Conservation (phyloP, 2,329 filamentous ascomycete genomes). For the Emergomyces orientalis region DNA sequence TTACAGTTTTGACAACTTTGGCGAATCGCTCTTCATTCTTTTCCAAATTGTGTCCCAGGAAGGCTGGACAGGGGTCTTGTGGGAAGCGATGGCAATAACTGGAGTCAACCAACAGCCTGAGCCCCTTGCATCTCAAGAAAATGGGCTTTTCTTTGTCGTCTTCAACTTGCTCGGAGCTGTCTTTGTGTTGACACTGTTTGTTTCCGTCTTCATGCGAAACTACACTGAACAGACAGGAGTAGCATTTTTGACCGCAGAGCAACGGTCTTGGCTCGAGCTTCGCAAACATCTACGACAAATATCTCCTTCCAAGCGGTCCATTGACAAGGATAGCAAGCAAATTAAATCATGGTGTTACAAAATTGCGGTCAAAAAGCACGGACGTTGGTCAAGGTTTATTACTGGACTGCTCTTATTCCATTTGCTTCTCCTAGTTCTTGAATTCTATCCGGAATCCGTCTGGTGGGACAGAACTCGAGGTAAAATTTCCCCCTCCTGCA, state of each 20-base stretch:
- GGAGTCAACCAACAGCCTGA: conserved; percentile 65
- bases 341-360: conserved; percentile 96
- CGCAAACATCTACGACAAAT: conserved; percentile 87
- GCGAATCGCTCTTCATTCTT: conserved; percentile 85
- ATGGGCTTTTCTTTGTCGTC: conserved; percentile 86
- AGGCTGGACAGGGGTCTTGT: conserved; percentile 93
- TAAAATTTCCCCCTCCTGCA: conserved; percentile 23
- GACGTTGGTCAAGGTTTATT: conserved; percentile 77
- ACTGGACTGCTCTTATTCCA: conserved; percentile 74
- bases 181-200: conserved; percentile 93
- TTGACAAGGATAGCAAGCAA: conserved; percentile 61
- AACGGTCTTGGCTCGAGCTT: conserved; percentile 92
- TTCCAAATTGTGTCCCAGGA: conserved; percentile 99
- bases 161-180: conserved; percentile 96
- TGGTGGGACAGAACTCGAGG: conserved; percentile 62
- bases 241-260: conserved; percentile 88
- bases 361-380: conserved; percentile 84
- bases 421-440: conserved; percentile 69
- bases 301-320: conserved; percentile 85
- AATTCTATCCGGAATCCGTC: conserved; percentile 67
- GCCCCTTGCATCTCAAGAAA: conserved; percentile 62
- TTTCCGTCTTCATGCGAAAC: conserved; percentile 99
- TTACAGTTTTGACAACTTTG: conserved; percentile 91
- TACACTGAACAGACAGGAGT: conserved; percentile 98
- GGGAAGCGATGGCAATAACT: conserved; percentile 70